Base-by-base conservation (phyloP, 176 grass and related monocot genomes). In the Otatea glauca region DNA sequence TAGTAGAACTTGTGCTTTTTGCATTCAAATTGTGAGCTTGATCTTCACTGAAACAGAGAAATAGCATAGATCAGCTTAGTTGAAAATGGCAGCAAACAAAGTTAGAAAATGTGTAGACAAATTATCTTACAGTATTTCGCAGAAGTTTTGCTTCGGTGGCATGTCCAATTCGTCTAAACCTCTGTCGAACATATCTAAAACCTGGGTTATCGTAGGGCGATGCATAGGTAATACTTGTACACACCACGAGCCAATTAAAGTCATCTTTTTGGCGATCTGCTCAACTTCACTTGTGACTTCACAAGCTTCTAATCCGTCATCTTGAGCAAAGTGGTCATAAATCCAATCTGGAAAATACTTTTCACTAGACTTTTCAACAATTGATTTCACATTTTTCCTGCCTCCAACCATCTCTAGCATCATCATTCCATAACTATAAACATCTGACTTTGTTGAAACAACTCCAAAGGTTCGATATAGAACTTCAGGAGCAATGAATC, bases 401-500 rank as follows among this genome's bases (percentile, higher is more conserved):
- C 81, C 91, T 54, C 85, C 92, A 1, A 89, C 81, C 92, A 94
- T 92, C 72, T 94, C 87, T 20, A 82, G 39, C 16, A 89, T 29
- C 90, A 79, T 78, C 92, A 89, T 94, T 50, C 89, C 92, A 34
- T 91, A 94, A 27, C 92, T 87, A 48, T 91, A 94, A 38, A 91
- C 87, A 75, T 94, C 89, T 8, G 86, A 94, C 74, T 94, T 94
- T 41, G 83, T 87, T 0, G 92, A 91, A 24, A 82, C 89, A 7
- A 76, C 65, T 47, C 89, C 92, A 29, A 91, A 71, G 4, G 45
- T 27, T 64, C 89, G 70, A 1, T 4, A 58, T 12, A 58, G 12
- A 12, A 94, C 92, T 82, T 94, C 92, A 3, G 92, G 92, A 16
- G 92, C 92, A 5, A 94, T 90, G 44, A 92, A 92, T 11, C 92